Percentiles rank a stretch among this genome's conserved stretches.
Conservation (phyloP, 2,329 filamentous ascomycete genomes). For the Microsporum canis region DNA sequence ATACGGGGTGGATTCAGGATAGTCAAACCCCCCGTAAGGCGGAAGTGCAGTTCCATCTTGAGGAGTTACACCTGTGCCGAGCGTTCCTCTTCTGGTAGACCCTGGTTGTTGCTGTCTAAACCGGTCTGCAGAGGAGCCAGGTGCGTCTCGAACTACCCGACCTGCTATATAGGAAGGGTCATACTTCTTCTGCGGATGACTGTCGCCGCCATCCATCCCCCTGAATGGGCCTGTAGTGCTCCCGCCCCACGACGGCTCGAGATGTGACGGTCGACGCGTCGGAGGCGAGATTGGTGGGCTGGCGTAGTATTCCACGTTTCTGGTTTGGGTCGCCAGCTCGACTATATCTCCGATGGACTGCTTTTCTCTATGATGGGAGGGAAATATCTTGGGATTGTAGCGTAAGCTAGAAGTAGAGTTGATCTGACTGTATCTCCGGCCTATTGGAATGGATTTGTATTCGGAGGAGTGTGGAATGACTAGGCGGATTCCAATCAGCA, state of each 20-base stretch:
- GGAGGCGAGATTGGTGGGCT: slow-evolving; percentile 54
- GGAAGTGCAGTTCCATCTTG: slow-evolving; percentile 28
- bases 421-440: background rate
- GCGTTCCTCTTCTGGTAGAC: slow-evolving; percentile 22
- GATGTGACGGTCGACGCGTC: slow-evolving; percentile 46
- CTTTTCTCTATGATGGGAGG: background rate
- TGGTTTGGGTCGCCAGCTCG: slow-evolving; percentile 17
- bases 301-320: slow-evolving; percentile 56
- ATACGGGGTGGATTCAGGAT: slow-evolving; percentile 44
- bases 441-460: background rate
- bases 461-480: background rate
- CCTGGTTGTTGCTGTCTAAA: slow-evolving; percentile 25
- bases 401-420: background rate
- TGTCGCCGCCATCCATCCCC: slow-evolving; percentile 71
- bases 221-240: slow-evolving; percentile 42
- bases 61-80: slow-evolving; percentile 24
- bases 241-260: slow-evolving; percentile 48
- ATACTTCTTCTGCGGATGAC: slow-evolving; percentile 64
- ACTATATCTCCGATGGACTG: background rate
- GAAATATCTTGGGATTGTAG: background rate
- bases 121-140: slow-evolving; percentile 38
- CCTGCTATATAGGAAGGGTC: slow-evolving; percentile 49
- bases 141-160: slow-evolving; percentile 42
- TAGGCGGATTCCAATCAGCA: background rate
- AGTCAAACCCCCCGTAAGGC: slow-evolving; percentile 41